Conservation (phyloP, 257 asterid species). For the Petunia secreta region DNA sequence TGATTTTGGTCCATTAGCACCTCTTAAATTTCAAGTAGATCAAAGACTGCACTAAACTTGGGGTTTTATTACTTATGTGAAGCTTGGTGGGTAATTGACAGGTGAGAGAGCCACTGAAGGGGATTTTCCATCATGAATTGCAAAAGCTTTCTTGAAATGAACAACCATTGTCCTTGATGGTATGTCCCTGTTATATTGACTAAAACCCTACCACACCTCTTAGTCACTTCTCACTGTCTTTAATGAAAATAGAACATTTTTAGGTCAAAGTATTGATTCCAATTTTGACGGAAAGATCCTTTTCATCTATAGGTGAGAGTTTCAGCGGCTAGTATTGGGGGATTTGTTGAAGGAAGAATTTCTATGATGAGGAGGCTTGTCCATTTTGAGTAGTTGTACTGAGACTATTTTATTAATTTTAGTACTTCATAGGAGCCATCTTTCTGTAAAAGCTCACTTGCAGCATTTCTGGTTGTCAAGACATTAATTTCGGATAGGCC, state of each 20-base stretch:
- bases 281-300: constrained; percentile 30
- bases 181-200: constrained; percentile 39
- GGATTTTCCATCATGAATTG: constrained; percentile 41
- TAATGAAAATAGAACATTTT: constrained; percentile 14
- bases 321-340: constrained; percentile 32
- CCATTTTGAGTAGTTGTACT: constrained; percentile 26
- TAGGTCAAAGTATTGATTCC: constrained; percentile 25
- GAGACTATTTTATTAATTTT: neutral
- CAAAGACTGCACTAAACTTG: constrained; percentile 22
- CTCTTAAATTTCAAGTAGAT: constrained; percentile 23
- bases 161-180: constrained; percentile 44
- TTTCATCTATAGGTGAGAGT: constrained; percentile 42
- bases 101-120: constrained; percentile 64
- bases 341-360: constrained; percentile 40
- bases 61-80: constrained; percentile 47
- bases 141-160: constrained; percentile 40
- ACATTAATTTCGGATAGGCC: constrained; percentile 4
- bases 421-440: constrained; percentile 22
- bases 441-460: constrained; percentile 3
- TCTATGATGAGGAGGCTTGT: constrained; percentile 32
- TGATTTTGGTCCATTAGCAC: neutral
- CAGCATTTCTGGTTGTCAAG: neutral
- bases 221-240: constrained; percentile 24
- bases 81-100: constrained; percentile 48
- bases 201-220: constrained; percentile 30